Evolutionary conservation across 2,329 filamentous ascomycete genomes (phyloP).

Genomic region (Diaporthe sp.): DNA sequence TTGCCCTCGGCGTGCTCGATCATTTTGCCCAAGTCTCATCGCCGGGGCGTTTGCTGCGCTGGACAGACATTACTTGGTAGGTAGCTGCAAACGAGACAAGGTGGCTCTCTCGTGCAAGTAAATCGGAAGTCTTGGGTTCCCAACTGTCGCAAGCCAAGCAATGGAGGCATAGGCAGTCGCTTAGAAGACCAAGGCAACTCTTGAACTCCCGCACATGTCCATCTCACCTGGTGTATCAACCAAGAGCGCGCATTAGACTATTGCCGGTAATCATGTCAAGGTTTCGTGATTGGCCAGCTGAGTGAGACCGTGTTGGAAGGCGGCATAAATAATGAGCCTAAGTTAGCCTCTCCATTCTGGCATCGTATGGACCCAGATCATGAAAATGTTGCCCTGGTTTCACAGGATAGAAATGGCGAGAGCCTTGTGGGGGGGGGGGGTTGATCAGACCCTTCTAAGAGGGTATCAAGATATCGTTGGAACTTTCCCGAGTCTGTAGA

Average conservation of each 20-base stretch:
- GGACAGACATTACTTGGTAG: not conserved
- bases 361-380: not conserved
- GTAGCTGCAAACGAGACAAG: not conserved
- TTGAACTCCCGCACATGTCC: not conserved
- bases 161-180: not conserved
- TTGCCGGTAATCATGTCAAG: not conserved
- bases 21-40: no score
- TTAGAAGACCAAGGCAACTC: not conserved
- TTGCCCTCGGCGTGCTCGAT: not conserved
- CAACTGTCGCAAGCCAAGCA: not conserved
- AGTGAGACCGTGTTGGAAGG: not conserved
- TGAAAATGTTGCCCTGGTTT: not conserved
- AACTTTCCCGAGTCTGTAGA: no score
- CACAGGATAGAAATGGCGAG: not conserved
- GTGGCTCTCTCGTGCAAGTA: not conserved
- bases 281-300: not conserved
- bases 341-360: not conserved
- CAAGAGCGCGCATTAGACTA: not conserved
- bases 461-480: no score
- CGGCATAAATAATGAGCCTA: not conserved
- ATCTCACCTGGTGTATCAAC: not conserved
- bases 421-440: not conserved
- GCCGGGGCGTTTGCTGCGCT: not conserved
- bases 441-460: not conserved
- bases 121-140: not conserved